These are phyloP conservation scores for Henningerozyma blattae DNA, from an alignment of 805 yeast species.

Conservation along the genomic window DNA sequence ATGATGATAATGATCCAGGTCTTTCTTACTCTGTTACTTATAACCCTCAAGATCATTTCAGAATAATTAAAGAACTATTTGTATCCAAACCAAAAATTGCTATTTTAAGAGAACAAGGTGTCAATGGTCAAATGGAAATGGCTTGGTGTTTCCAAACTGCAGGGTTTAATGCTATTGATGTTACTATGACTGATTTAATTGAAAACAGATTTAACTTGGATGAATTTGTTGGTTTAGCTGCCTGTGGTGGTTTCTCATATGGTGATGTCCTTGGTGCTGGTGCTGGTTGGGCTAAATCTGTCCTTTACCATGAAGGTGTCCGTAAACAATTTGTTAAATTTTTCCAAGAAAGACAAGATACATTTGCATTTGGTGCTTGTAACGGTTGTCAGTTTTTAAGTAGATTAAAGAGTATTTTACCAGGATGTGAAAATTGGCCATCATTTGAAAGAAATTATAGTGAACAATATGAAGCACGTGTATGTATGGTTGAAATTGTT, in stretches of 20 bases:
- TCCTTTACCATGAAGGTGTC: constrained; percentile 67
- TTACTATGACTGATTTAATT: constrained; percentile 90
- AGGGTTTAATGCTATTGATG: constrained; percentile 88
- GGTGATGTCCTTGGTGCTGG: constrained; percentile 99
- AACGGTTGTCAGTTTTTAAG: constrained; percentile 96
- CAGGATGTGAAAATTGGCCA: constrained; percentile 91
- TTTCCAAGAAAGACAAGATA: constrained; percentile 77
- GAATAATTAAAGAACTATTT: constrained; percentile 19
- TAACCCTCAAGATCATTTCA: constrained; percentile 41
- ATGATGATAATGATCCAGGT: constrained; percentile 85
- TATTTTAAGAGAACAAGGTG: constrained; percentile 95
- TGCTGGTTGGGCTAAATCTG: constrained; percentile 98
- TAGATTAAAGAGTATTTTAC: constrained; percentile 67
- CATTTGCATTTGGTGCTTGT: constrained; percentile 97
- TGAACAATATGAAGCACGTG: constrained; percentile 96
- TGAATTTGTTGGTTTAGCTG: constrained; percentile 86
- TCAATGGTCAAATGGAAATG: constrained; percentile 96
- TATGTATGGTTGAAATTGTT: constrained; percentile 71
- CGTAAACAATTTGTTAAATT: constrained; percentile 66
- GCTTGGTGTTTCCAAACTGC: constrained; percentile 94
- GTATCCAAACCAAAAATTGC: constrained; percentile 72
- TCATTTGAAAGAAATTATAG: constrained; percentile 80
- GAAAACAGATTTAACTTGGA: constrained; percentile 59
- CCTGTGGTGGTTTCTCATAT: constrained; percentile 98
- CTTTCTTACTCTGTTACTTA: constrained; percentile 68